Evolutionary conservation across 2,329 filamentous ascomycete genomes (phyloP), one percentile per base, ranked within the genome.

Genomic region (Pseudofabraea citricarpa): DNA sequence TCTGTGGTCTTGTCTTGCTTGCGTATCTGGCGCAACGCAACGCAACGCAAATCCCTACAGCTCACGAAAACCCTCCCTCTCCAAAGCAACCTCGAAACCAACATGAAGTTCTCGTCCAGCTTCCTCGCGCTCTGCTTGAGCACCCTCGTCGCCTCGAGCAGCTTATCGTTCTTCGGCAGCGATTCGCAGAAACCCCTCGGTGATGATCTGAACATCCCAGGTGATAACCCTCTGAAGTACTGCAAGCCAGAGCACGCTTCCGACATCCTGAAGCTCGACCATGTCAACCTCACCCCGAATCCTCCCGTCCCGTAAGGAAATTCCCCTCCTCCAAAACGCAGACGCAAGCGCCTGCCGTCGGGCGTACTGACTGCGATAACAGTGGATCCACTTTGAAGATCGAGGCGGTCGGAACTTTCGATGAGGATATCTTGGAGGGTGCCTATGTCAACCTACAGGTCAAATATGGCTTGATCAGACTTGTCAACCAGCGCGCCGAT

Each of bases 381-480:
- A 97, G 93, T 62, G 93, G 91, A 57, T 55, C 81, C 56, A 78
- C 77, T 16, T 82, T 98, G 42, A 72, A 75, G 46, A 95, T 98
- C 70, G 79, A 80, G 52, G 93, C 90, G 36, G 74, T 70, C 23
- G 93, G 91, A 45, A 79, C 71, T n/a, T 77, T 97, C 51, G 76
- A 75, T 55, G 68, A 94, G 59, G 68, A 74, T 40, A 81, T 98
- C 52, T 77, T 81, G 43, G 64, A 89, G 46, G 91, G 89, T 46
- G 88, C 91, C 47, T 88, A 87, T 57, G 85, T 96, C 50, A 74
- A 84, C 37, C 65, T 98, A 31, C 77, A 83, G 54, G 91, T 98
- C 69, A 96, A 95, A 71, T 96, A 95, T 66, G 91, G 91, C 48
- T 74, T 95, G 53, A 96, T 98, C 65, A 87, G 82, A 43, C 78